Evolutionary conservation across 176 grass and related monocot species (phyloP), one percentile per base, ranked within the genome.

Genomic region (Rhipidocladum racemiflorum): DNA sequence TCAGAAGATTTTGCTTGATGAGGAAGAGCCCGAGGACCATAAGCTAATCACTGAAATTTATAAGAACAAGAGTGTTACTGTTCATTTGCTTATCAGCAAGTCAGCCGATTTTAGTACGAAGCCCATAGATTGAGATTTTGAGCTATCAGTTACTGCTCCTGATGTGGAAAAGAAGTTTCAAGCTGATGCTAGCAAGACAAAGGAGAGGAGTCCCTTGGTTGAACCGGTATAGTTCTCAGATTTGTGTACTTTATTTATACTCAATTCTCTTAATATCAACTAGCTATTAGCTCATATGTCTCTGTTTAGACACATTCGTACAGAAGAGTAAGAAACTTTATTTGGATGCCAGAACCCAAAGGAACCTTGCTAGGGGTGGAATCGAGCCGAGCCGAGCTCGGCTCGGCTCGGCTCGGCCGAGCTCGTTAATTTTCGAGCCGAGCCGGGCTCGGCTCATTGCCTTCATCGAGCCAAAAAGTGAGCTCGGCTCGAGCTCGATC

Each of bases 281-380:
- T 51, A 68, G 14, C 61, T 60, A 17, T 83, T 73, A 44, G 39
- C 21, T 70, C 82, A 48, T 81, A 53, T 65, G 3, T 70, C 53
- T 75, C 35, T 87, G n/a, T 70, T 86, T 87, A 97, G 94, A 94
- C 74, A 87, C 94, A 10, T 97, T 92, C 72, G 94, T 97, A 83
- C 94, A 97, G 83, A 97, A 94, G 86, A 94, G 90, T 15, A 97
- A 75, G 94, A 97, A 94, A 60, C 70, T 97, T 30, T 97, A 97
- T 83, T 89, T 94, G 76, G 94, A 94, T 89, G 89, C 92, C 9
- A 93, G 90, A 81, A 97, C 94, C 30, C 94, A 97, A 72, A 90
- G 94, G 76, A 94, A 97, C 85, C 83, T 97, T 74, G 82, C n/a
- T n/a, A n/a, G n/a, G n/a, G n/a, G n/a, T n/a, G n/a, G n/a, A n/a